Percentiles rank a stretch among this genome's conserved stretches.
These are phyloP conservation scores for Mycena olivaceomarginata DNA, from an alignment of 768 basidiomycete species.

Conservation along the genomic window DNA sequence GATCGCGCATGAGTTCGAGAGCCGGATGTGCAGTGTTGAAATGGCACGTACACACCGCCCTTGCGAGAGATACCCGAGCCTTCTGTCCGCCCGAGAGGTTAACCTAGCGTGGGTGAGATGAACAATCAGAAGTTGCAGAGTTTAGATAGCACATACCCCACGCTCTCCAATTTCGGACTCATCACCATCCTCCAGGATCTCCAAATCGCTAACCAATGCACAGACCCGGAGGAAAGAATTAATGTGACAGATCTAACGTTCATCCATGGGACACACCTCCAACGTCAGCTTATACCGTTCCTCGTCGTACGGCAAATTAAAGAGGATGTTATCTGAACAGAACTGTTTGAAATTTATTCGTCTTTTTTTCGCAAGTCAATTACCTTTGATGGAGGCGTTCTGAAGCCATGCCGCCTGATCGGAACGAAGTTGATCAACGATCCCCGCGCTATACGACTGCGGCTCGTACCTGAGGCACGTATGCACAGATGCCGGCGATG, in stretches of 20 bases:
- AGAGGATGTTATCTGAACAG: conserved; percentile 78
- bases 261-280: conserved; percentile 66
- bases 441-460: neutral
- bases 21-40: neutral
- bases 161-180: conserved; percentile 94
- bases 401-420: conserved; percentile 77
- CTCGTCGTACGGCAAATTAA: conserved; percentile 84
- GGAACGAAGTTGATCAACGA: neutral
- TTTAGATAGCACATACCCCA: conserved; percentile 69
- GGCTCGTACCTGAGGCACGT: conserved; percentile 83
- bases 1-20: neutral
- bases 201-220: conserved; percentile 85
- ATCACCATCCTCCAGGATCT: conserved; percentile 92
- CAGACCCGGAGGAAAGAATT: conserved; percentile 57
- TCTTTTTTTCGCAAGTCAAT: neutral
- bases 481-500: conserved; percentile 86
- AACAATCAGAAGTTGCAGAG: conserved; percentile 14
- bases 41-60: conserved; percentile 77
- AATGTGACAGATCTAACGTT: too few relatives aligned
- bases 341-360: neutral
- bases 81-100: conserved; percentile 73
- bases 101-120: conserved; percentile 61
- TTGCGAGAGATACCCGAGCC: conserved; percentile 78
- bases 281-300: conserved; percentile 86
- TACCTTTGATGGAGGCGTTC: conserved; percentile 78